Conservation (phyloP, 495 filamentous ascomycete genomes). For the Neurospora cerealis region DNA sequence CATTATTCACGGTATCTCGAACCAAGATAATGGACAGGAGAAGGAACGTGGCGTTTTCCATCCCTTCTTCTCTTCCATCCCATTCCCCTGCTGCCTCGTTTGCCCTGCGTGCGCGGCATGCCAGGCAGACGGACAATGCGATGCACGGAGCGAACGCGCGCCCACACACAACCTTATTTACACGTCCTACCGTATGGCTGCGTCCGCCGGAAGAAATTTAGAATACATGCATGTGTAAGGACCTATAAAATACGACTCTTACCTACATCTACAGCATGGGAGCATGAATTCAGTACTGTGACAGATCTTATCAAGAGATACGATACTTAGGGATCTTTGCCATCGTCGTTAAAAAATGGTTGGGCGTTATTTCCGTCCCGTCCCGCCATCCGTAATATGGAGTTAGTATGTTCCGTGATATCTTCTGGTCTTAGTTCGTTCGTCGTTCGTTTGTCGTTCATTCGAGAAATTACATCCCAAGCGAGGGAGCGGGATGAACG, state of each 20-base stretch:
- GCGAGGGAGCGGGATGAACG: background rate
- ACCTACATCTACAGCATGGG: too few relatives aligned
- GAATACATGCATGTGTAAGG: too few relatives aligned
- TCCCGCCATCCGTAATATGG: background rate
- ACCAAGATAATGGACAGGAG: background rate
- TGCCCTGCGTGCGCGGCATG: background rate
- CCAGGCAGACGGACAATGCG: background rate
- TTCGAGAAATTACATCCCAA: background rate
- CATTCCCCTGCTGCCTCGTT: background rate
- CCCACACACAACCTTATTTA: background rate
- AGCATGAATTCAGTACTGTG: too few relatives aligned
- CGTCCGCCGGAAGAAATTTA: too few relatives aligned
- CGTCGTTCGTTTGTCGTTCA: background rate
- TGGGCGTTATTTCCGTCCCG: background rate
- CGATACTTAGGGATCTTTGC: too few relatives aligned
- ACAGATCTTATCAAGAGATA: too few relatives aligned
- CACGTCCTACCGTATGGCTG: background rate
- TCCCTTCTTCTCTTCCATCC: background rate
- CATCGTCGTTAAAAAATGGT: too few relatives aligned
- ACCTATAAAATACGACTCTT: too few relatives aligned
- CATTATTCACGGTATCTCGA: too few relatives aligned
- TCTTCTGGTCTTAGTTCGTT: background rate
- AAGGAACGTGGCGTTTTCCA: background rate
- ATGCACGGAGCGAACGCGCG: background rate
- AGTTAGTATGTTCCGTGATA: too few relatives aligned